These are phyloP conservation scores for Pterulicium gracile DNA, from an alignment of 1,284 basidiomycete species.

Conservation along the genomic window DNA sequence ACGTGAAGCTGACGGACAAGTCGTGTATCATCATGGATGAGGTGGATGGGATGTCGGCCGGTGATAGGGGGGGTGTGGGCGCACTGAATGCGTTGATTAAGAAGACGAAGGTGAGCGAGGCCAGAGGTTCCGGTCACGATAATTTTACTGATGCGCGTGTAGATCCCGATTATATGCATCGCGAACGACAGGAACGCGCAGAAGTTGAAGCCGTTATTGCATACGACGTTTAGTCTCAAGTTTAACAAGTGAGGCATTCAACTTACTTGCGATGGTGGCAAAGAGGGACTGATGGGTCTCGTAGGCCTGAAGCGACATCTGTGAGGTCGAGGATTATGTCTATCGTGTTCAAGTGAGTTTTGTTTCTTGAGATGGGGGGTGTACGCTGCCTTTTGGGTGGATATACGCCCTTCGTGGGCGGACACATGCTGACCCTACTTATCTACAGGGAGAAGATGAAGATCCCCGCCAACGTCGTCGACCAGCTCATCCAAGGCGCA, in stretches of 20 bases:
- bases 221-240: constrained; percentile 66
- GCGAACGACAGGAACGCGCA: constrained; percentile 83
- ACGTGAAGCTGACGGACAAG: constrained; percentile 66
- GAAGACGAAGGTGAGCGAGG: constrained; percentile 70
- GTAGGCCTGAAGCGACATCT: constrained; percentile 62
- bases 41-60: constrained; percentile 98
- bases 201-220: constrained; percentile 84
- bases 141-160: constrained; percentile 4
- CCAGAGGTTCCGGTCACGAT: constrained; percentile 2
- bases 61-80: constrained; percentile 92
- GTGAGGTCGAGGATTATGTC: constrained; percentile 83
- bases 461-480: constrained; percentile 82
- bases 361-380: too few relatives aligned
- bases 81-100: constrained; percentile 89
- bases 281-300: constrained; percentile 8
- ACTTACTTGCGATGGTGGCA: not conserved
- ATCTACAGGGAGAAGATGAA: constrained; percentile 81
- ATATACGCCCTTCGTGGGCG: too few relatives aligned
- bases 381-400: too few relatives aligned
- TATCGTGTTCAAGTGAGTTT: constrained; percentile 75
- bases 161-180: constrained; percentile 97
- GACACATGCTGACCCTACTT: constrained; percentile 4
- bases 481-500: constrained; percentile 81
- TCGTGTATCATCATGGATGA: constrained; percentile 98
- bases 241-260: constrained; percentile 59